phyloP scores from a whole-genome alignment of 2,329 filamentous ascomycete species.

The Hortaea werneckii region DNA sequence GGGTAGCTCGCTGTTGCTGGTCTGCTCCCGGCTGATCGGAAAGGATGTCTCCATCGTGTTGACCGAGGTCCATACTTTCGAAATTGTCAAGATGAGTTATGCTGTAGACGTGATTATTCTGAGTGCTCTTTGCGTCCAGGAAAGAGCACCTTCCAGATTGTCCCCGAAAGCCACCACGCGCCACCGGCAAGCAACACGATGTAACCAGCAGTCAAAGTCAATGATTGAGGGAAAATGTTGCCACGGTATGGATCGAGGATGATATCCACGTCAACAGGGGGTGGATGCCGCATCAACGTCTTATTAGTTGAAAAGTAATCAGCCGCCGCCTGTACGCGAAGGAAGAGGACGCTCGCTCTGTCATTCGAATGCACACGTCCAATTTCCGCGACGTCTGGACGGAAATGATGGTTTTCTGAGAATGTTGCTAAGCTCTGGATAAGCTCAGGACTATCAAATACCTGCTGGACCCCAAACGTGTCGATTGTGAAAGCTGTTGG shows the following conservation, averaged over 20 bases:
- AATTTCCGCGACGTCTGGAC: background rate
- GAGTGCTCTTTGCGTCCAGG: slow-evolving; percentile 11
- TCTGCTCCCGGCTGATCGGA: too few species aligned
- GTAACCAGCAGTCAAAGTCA: slow-evolving; percentile 63
- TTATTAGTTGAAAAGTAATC: slow-evolving; percentile 73
- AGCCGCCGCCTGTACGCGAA: slow-evolving; percentile 65
- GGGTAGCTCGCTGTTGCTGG: background rate
- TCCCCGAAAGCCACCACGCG: slow-evolving; percentile 41
- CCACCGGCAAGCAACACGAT: slow-evolving; percentile 50
- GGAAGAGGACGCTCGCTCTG: slow-evolving; percentile 43
- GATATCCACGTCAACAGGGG: slow-evolving; percentile 65
- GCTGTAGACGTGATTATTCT: slow-evolving; percentile 6
- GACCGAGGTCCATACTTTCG: too few species aligned
- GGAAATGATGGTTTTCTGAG: slow-evolving; percentile 8
- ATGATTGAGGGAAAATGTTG: slow-evolving; percentile 68
- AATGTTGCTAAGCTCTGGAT: slow-evolving; percentile 21
- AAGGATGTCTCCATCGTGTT: too few species aligned
- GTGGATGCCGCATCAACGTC: slow-evolving; percentile 63
- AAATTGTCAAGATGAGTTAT: too few species aligned
- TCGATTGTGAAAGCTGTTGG: slow-evolving; percentile 69
- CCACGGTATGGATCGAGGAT: slow-evolving; percentile 78
- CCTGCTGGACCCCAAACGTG: slow-evolving; percentile 50
- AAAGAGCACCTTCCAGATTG: slow-evolving; percentile 28
- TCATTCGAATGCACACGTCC: background rate
- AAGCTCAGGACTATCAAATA: slow-evolving; percentile 38